Evolutionary conservation across 2,329 filamentous ascomycete genomes (phyloP), one percentile per base, ranked within the genome.

Genomic region (Magnaporthiopsis incrustans): DNA sequence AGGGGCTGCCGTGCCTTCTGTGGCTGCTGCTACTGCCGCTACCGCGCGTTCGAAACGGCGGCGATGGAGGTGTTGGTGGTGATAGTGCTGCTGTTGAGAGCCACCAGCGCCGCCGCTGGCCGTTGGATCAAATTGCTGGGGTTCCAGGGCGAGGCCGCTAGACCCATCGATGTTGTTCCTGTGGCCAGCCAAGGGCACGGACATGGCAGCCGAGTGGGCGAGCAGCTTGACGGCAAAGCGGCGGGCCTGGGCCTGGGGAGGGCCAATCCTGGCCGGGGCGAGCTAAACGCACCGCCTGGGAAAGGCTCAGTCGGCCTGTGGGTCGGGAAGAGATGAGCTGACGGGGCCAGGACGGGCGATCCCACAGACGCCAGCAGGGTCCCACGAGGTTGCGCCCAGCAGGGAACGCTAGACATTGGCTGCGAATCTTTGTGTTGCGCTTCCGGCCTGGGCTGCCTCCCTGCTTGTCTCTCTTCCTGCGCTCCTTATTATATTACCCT

Each of bases 281-380:
- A 53, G 44, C 44, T 53, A 53, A 35, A 35, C 2, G 22, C 8
- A 22, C 38, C 38, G 10, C 44, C 57, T n/a, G 6, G 32, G 58
- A 30, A 27, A 35, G 32, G 32, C 30, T 12, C 35, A 38, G 35
- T 38, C 35, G 12, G 35, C 12, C 26, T 4, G 14, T 60, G 58
- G 58, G 58, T 33, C 58, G 58, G 58, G 15, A 18, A 27, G 58
- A 60, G 58, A 60, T 60, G 58, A 60, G 58, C 58, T 53, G 44
- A 53, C 18, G 44, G 44, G 44, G 44, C 22, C 44, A 25, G 44
- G 44, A 25, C 22, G n/a, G 44, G 44, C 44, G 44, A 53, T 53
- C 44, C 44, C 22, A 50, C 44, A 22, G 44, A 53, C 44, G 44
- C 44, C 22, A 53, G 44, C 18, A 50, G 44, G 44, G 44, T 50